These are phyloP conservation scores for Trichosanthes truncata DNA, from an alignment of 306 rosid species.

Conservation along the genomic window DNA sequence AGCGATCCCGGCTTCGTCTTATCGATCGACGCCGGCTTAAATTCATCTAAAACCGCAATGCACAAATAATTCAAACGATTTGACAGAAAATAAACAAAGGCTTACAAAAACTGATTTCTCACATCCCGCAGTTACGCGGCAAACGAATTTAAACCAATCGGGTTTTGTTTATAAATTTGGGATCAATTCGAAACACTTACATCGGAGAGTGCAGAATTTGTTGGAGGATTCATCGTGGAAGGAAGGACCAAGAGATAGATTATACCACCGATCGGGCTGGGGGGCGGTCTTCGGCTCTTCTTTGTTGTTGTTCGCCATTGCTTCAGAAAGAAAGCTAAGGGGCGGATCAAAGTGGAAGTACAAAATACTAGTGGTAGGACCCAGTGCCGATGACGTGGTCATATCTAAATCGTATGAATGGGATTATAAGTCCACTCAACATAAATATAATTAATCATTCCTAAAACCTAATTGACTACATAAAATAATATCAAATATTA, in stretches of 20 bases:
- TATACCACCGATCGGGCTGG: conserved; percentile 67
- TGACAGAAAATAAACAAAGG: not conserved
- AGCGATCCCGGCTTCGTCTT: conserved; percentile 62
- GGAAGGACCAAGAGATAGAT: conserved; percentile 72
- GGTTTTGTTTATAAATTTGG: not conserved
- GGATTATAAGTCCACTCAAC: not conserved
- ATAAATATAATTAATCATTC: no score
- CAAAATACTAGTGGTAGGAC: not conserved
- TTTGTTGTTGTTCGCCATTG: conserved; percentile 62
- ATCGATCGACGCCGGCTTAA: conserved; percentile 89
- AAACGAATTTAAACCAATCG: conserved; percentile 3
- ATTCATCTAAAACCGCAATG: conserved; percentile 46
- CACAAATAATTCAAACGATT: conserved; percentile 4
- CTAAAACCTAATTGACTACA: no score
- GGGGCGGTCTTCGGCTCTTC: conserved; percentile 89
- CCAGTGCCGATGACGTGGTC: conserved; percentile 11
- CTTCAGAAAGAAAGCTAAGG: conserved; percentile 1
- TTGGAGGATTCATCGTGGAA: conserved; percentile 70
- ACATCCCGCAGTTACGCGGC: conserved; percentile 7
- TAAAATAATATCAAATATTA: no score
- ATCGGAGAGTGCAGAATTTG: conserved; percentile 84
- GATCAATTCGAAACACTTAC: conserved; percentile 25
- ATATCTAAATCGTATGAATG: not conserved
- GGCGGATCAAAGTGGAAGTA: not conserved
- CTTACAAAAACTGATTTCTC: not conserved